Base-by-base conservation (phyloP, 2,329 filamentous ascomycete genomes). In the Magnaporthales sp. region DNA sequence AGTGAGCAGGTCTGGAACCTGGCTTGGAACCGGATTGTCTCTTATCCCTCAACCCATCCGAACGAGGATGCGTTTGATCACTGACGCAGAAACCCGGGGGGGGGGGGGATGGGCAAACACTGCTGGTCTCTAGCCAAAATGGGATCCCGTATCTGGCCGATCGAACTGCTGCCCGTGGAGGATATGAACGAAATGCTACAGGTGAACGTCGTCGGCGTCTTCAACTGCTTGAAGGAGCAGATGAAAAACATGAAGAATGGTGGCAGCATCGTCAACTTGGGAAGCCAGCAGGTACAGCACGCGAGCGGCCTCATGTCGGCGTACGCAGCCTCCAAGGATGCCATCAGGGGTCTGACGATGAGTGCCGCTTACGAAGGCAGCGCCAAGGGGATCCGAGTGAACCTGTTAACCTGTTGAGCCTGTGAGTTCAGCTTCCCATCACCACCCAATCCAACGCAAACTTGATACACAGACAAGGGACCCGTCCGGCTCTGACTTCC, bases 231-330 rank as follows among this genome's bases (percentile, higher is more conserved):
- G 62, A 38, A 66, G 62, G 64, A 69, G 15, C 63, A 71, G 64
- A 67, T 71, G 9, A 66, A 67, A 62, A 31, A 67, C 46, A 80
- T 83, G 67, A 71, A 70, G 31, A 70, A 71, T 10, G 73, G 74
- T 1, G 79, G 78, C 0, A 79, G 78, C 69, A 80, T 83, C 63
- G 80, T 83, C 63, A 81, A 78, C 71, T 75, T 77, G 22, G 70
- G 77, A 8, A 78, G 76, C 68, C 75, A 79, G 60, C 67, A 67
- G 7, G 68, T 68, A 61, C 62, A 66, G 24, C 71, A 68, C 38
- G 78, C 75, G 10, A 74, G 70, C 62, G 70, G 72, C 2, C 69
- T 70, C 32, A 71, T 70, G 46, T 70, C 71, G 0, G 73, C 72
- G 15, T 72, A 72, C 66, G 65, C 66, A 13, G 62, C 69, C 0